Conservation (phyloP, 2,329 filamentous ascomycete genomes). For the Paraconiothyrium brasiliense region DNA sequence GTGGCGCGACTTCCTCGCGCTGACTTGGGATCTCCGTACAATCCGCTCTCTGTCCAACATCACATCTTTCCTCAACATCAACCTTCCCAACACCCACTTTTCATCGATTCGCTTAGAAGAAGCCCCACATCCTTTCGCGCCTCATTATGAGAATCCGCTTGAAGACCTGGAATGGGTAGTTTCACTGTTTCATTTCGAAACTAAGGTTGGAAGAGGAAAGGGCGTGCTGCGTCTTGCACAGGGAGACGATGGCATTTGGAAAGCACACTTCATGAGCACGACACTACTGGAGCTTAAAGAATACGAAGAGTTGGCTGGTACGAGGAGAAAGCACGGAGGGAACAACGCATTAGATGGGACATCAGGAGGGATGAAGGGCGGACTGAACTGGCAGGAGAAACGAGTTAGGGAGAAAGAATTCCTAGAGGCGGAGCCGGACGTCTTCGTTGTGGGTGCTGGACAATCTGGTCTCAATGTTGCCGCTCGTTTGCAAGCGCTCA, state of each 20-base stretch:
- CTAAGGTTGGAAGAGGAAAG: conserved; percentile 62
- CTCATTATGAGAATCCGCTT: conserved; percentile 56
- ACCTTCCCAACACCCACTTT: conserved; percentile 50
- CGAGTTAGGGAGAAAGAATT: conserved; percentile 44
- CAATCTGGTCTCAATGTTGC: conserved; percentile 44
- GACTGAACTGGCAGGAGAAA: conserved; percentile 55
- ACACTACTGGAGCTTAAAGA: conserved; percentile 64
- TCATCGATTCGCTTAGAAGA: conserved; percentile 50
- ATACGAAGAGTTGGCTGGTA: conserved; percentile 60
- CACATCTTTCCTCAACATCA: conserved; percentile 49
- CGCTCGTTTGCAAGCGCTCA: conserved; percentile 53
- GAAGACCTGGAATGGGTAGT: conserved; percentile 66
- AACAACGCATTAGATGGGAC: conserved; percentile 67
- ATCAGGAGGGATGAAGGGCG: conserved; percentile 50
- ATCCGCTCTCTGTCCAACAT: conserved; percentile 57
- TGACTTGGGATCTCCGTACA: conserved; percentile 67
- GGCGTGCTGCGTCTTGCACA: conserved; percentile 65
- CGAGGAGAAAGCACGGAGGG: conserved; percentile 64
- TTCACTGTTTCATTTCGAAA: conserved; percentile 66
- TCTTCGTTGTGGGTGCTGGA: conserved; percentile 66
- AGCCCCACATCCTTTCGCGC: conserved; percentile 56
- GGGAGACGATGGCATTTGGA: conserved; percentile 61
- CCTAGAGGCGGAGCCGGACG: conserved; percentile 60
- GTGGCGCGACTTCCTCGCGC: conserved; percentile 67
- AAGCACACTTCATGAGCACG: conserved; percentile 72